Evolutionary conservation across 2,329 filamentous ascomycete species (phyloP).

Genomic region (Penicillium sp.): DNA sequence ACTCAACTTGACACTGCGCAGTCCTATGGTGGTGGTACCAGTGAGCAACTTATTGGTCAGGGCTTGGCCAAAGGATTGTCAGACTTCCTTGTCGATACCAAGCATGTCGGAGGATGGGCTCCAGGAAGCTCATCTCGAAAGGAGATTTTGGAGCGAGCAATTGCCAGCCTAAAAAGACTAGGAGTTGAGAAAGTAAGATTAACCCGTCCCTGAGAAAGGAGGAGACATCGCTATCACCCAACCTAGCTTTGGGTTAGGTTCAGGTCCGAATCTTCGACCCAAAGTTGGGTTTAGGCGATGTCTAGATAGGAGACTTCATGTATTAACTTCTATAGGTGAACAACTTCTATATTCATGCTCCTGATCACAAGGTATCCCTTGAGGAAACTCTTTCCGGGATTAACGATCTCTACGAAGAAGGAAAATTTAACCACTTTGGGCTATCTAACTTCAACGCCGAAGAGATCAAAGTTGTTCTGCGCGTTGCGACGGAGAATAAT

Average conservation of each 20-base stretch:
- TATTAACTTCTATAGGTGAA: not conserved
- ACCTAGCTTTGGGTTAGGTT: too few relatives aligned
- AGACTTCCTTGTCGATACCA: conserved; percentile 10
- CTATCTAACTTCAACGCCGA: conserved; percentile 46
- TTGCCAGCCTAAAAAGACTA: conserved; percentile 5
- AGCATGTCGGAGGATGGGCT: conserved; percentile 8
- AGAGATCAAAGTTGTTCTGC: conserved; percentile 40
- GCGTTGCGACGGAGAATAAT: conserved; percentile 41
- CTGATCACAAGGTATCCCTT: not conserved
- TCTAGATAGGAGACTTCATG: too few relatives aligned
- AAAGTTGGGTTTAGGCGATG: too few relatives aligned
- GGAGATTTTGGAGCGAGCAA: conserved; percentile 7
- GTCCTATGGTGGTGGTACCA: conserved; percentile 9
- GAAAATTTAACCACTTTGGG: conserved; percentile 40
- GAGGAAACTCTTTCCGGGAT: not conserved
- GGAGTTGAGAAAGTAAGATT: conserved; percentile 12
- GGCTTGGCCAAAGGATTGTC: not conserved
- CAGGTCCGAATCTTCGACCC: too few relatives aligned
- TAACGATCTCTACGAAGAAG: conserved; percentile 3
- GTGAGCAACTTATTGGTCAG: conserved; percentile 8
- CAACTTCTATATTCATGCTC: conserved; percentile 2
- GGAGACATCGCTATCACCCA: too few relatives aligned
- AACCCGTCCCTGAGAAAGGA: too few relatives aligned
- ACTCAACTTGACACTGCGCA: conserved; percentile 11
- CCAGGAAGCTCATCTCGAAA: conserved; percentile 13